Conservation (phyloP, 331 rosid genomes). For the Pyracantha coccinea region DNA sequence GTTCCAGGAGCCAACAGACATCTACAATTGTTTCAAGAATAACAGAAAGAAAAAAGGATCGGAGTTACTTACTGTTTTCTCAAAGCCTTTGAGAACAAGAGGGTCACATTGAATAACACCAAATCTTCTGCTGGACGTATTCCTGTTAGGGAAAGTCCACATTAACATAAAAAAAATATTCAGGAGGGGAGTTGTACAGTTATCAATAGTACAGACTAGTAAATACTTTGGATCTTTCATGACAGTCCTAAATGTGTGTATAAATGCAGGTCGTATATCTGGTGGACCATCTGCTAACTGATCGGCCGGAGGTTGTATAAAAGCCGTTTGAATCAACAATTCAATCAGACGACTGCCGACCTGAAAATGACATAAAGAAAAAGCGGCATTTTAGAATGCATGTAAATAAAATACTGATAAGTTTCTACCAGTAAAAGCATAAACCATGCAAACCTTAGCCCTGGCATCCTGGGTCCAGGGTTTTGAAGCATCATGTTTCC, state of each 20-base stretch:
- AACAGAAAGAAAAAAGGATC: constrained; percentile 5
- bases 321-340: constrained; percentile 74
- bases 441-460: constrained; percentile 55
- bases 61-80: constrained; percentile 53
- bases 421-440: constrained; percentile 7
- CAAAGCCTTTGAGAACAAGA: constrained; percentile 77
- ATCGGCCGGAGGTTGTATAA: constrained; percentile 76
- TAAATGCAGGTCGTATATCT: constrained; percentile 86
- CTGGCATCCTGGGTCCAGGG: constrained; percentile 62
- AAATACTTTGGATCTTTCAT: constrained; percentile 38
- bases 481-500: constrained; percentile 40
- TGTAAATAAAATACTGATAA: constrained; percentile 5
- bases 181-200: constrained; percentile 6
- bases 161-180: constrained; percentile 7
- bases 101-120: constrained; percentile 83
- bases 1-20: background rate
- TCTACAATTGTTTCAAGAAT: constrained; percentile 2
- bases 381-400: constrained; percentile 7
- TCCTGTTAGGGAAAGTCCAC: constrained; percentile 30
- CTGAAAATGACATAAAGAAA: constrained; percentile 27
- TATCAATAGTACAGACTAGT: constrained; percentile 11
- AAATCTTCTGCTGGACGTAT: constrained; percentile 35
- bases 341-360: constrained; percentile 90
- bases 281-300: constrained; percentile 52
- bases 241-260: constrained; percentile 50